Percentiles rank a stretch among this genome's conserved stretches.
Conservation (phyloP, 257 asterid species). For the Mitragyna speciosa region DNA sequence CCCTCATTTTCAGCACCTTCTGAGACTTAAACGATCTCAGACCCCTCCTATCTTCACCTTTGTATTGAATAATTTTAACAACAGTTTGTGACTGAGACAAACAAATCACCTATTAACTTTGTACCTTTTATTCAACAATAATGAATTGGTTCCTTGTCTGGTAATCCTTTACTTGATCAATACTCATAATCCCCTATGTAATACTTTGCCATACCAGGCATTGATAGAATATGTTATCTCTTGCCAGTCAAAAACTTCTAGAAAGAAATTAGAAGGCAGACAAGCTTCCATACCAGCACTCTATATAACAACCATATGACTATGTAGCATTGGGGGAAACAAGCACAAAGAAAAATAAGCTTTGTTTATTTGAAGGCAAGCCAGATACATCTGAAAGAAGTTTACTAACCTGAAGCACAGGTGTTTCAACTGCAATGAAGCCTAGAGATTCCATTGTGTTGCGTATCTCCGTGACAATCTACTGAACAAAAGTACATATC, state of each 20-base stretch:
- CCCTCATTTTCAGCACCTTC: not conserved
- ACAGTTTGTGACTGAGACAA: not conserved
- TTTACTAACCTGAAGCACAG: conserved; percentile 87
- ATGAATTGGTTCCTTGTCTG: not conserved
- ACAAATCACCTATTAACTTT: not conserved
- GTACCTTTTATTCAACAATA: not conserved
- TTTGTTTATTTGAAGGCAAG: not conserved
- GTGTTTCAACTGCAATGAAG: conserved; percentile 92
- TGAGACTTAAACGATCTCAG: not conserved
- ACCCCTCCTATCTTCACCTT: not conserved
- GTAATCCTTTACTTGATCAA: not conserved
- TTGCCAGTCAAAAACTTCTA: not conserved
- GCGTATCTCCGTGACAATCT: conserved; percentile 95
- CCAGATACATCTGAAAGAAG: conserved; percentile 16
- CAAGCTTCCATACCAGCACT: not conserved
- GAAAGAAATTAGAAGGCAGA: not conserved
- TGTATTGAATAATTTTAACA: no score
- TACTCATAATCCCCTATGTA: not conserved
- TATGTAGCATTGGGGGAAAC: no score
- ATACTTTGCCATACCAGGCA: no score
- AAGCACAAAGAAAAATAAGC: not conserved
- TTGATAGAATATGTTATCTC: not conserved
- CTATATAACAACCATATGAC: no score
- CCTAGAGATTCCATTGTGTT: conserved; percentile 90
- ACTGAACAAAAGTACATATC: conserved; percentile 43